Evolutionary conservation across 441 rosid species (phyloP), one percentile per base, ranked within the genome.

Genomic region (Croton setiger): DNA sequence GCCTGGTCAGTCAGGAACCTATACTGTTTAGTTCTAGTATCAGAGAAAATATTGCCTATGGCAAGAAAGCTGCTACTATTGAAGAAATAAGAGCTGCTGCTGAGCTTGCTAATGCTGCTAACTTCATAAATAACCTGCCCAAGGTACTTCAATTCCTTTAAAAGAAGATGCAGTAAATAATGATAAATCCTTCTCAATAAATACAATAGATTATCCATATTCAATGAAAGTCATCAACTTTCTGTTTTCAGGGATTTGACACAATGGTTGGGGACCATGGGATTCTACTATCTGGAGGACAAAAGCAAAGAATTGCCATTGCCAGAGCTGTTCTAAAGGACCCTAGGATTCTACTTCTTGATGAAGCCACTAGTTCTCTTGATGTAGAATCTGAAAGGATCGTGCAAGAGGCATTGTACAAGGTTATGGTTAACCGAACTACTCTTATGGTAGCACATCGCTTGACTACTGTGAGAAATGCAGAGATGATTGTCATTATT

Each of bases 191-290:
- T 15, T 56, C 6, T 12, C 5, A 1, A 18, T 5, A 33, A 5
- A 33, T 11, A 57, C 2, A 1, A 14, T 13, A 5, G 5, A 14
- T 27, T 13, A 59, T 59, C 45, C 27, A 4, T 35, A 2, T 36
- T 15, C 18, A 60, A 3, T 41, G 7, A 43, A 7, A 27, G 31
- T 43, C 5, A 43, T 41, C 18, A 13, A 39, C 56, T 48, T 8
- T 15, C 33, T 57, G 52, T 37, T 60, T 51, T 5, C 44, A 85
- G 89, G 93, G 93, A 62, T 75, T 90, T 36, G 88, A 85, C 57
- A 90, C 90, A 1, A 75, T 80, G 88, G 93, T 85, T 63, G 96
- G 96, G 14, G 96, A 86, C 70, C 90, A 80, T 68, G 96, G 96
- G 57, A 79, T 80, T 60, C 91, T 85, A 71, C 72, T 90, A n/a